Base-by-base conservation (phyloP, 2,329 filamentous ascomycete genomes). In the Alternaria gaisen region DNA sequence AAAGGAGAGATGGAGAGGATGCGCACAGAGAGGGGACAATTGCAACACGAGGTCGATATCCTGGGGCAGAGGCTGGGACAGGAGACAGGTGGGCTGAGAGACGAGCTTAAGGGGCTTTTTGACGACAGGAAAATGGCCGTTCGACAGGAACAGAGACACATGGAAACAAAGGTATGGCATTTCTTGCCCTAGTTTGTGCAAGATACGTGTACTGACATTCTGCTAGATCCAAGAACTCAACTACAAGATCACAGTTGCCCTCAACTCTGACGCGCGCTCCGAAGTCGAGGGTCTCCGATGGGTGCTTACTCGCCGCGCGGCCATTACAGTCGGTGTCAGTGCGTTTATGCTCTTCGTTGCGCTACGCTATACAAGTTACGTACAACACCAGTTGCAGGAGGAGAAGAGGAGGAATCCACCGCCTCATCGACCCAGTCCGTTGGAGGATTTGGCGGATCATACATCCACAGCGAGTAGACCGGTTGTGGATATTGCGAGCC, bases 21-120 rank as follows among this genome's bases (percentile, higher is more conserved):
- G 81, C 87, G 94, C 36, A 90, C 92, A 66, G 91, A 97, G 75
- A 86, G 95, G 41, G 92, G 91, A 4, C 88, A 94, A 50, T 80
- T 99, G 66, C 93, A 97, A 81, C 94, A 97, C 77, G 95, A 98
- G 77, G 89, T 94, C n/a, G 95, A 99, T 77, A 97, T 97, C 18
- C 78, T 97, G 56, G 89, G 87, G 56, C 95, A 98, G 81, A 87
- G 90, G 48, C 83, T 97, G 60, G 91, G 89, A 34, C 94, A 97
- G 79, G 94, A 98, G 76, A 84, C 94, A 26, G 81, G 89, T 56
- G 90, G 87, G 34, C 82, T 98, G 60, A 95, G 92, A 71, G 94
- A 99, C 75, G 92, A 94, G 56, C 85, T 98, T n/a, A 93, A 94
- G 76, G 94, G 93, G 58, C 91, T 97, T 85, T 97, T 98, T 77